Evolutionary conservation across 352 stramenopile species (phyloP), one percentile per base, ranked within the genome.

Genomic region (Phytophthora melonis): DNA sequence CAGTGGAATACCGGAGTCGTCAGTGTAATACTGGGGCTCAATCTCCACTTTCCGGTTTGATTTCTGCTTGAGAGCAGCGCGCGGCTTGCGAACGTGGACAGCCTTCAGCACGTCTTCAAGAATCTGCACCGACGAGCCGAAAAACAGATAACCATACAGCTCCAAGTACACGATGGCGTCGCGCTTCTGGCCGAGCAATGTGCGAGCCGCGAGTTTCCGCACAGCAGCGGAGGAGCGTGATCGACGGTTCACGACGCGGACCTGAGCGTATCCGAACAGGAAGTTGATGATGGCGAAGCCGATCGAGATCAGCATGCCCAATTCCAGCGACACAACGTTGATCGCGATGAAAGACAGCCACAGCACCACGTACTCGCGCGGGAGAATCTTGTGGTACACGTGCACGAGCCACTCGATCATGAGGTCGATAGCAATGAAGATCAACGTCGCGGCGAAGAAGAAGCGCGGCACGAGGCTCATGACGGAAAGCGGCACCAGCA

Each of bases 351-450:
- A 99, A 45, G 97, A 99, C 6, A 88, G 61, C 70, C 98, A 84
- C 18, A 97, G 84, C 70, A 99, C 89, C 7, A 93, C 66, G 78
- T 99, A 99, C 79, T 99, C 97, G 14, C 90, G 84, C 34, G 81
- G 75, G 9, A 95, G 75, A 41, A 96, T 75, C 63, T 95, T 95
- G 81, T 92, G 84, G 70, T 91, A 93, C 49, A 94, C 86, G 58
- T 92, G 83, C 45, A 95, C 78, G 60, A 99, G 89, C 98, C 98
- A 99, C 79, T 99, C 97, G 65, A 96, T 77, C 91, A 99, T 95
- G 0, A 99, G 79, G 80, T 99, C 97, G 13, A 99, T 89, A 32
- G 95, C 97, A 68, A 99, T 99, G 77, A 99, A 98, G 18, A 99
- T 94, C 18, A 99, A 80, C 36, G 98, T 92, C 13, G 94, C 96